Evolutionary conservation across 352 stramenopile genomes (phyloP).

Genomic region (Pythium monospermum): DNA sequence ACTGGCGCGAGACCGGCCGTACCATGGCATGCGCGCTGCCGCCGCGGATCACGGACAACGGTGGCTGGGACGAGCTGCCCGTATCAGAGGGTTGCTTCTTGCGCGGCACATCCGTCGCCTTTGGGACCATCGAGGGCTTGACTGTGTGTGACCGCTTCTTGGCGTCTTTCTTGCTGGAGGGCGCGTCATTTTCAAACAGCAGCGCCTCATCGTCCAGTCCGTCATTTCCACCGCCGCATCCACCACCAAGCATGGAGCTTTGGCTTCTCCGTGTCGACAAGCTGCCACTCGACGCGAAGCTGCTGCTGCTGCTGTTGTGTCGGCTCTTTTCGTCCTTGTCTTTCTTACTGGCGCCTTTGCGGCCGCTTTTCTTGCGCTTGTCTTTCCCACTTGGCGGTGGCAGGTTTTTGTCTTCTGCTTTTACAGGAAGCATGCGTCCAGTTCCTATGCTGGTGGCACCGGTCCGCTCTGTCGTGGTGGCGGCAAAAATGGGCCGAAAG

Average conservation of each 20-base stretch:
- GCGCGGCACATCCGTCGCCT: too few species aligned
- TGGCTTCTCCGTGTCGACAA: slow-evolving; percentile 14
- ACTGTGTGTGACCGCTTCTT: too few species aligned
- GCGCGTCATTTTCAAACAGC: too few species aligned
- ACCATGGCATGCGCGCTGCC: background rate
- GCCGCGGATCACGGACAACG: background rate
- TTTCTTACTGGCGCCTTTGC: slow-evolving; percentile 12
- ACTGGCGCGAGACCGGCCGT: slow-evolving; percentile 15
- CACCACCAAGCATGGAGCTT: slow-evolving; percentile 3
- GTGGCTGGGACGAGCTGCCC: background rate
- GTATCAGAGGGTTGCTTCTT: slow-evolving; percentile 9
- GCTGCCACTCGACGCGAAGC: slow-evolving; percentile 3
- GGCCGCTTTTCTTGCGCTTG: slow-evolving; percentile 18
- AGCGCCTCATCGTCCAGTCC: slow-evolving; percentile 10
- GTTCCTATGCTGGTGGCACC: background rate
- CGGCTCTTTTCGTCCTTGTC: too few species aligned
- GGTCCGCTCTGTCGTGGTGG: slow-evolving; percentile 5
- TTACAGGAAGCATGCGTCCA: slow-evolving; percentile 14
- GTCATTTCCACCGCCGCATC: slow-evolving; percentile 1
- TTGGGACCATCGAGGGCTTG: too few species aligned
- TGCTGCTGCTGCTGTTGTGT: too few species aligned
- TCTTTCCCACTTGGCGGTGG: slow-evolving; percentile 3
- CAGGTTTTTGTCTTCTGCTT: slow-evolving; percentile 17
- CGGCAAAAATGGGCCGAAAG: too few species aligned
- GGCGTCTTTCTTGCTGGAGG: slow-evolving; percentile 4